Evolutionary conservation across 352 stramenopile species (phyloP).

Genomic region (Phytopythium boreale): DNA sequence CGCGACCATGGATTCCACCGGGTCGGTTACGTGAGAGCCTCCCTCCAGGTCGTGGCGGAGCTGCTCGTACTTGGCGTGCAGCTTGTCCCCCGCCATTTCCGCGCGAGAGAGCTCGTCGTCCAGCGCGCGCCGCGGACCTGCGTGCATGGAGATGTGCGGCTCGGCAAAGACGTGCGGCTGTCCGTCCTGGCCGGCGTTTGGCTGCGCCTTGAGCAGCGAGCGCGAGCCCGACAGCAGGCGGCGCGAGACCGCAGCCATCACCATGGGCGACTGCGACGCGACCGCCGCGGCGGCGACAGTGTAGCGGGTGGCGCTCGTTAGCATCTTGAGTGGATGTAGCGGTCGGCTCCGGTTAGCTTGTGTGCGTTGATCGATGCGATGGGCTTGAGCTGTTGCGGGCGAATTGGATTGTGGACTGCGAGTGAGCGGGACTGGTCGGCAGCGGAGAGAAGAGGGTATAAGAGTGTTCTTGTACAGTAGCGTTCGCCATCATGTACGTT

Average conservation of each 20-base stretch:
- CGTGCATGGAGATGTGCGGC: constrained; percentile 7
- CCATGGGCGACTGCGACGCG: constrained; percentile 3
- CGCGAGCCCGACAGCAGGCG: constrained; percentile 3
- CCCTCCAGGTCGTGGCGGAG: constrained; percentile 22
- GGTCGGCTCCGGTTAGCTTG: neutral
- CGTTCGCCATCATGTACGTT: too few relatives aligned
- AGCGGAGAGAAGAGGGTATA: neutral
- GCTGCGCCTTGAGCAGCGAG: neutral
- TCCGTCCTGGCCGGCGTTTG: neutral
- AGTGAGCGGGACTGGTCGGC: neutral
- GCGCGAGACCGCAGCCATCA: neutral
- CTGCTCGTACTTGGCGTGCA: constrained; percentile 16
- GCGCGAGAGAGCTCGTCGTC: constrained; percentile 4
- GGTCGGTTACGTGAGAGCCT: neutral
- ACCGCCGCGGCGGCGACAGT: constrained; percentile 3
- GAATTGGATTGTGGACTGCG: constrained; percentile 10
- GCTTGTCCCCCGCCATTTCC: constrained; percentile 3
- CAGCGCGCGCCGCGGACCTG: constrained; percentile 1
- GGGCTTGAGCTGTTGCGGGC: neutral
- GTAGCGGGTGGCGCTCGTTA: constrained; percentile 3
- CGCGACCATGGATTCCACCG: neutral
- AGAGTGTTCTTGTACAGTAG: neutral
- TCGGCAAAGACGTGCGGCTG: constrained; percentile 5
- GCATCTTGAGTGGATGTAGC: neutral
- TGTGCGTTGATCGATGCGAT: neutral